Conservation (phyloP, 495 filamentous ascomycete genomes). For the Filosporella fistucella region DNA sequence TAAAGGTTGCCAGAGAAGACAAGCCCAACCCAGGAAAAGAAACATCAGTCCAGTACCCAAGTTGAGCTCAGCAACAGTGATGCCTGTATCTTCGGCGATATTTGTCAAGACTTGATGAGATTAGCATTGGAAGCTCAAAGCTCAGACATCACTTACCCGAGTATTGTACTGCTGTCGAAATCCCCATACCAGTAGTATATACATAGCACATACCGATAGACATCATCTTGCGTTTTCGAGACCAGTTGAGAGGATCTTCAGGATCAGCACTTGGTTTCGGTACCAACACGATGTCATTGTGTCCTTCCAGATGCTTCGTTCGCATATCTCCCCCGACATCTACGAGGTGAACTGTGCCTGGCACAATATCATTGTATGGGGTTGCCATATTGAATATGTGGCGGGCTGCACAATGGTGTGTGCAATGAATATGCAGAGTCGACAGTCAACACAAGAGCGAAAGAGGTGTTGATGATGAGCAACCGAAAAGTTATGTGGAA, state of each 20-base stretch:
- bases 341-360: conserved; percentile 24
- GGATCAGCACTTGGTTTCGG: conserved; percentile 52
- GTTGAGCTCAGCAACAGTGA: background rate
- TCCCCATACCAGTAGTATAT: too few relatives aligned
- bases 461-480: too few relatives aligned
- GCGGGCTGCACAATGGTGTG: too few relatives aligned
- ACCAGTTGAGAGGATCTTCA: conserved; percentile 60
- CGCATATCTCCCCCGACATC: conserved; percentile 24
- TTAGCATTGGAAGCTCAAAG: too few relatives aligned
- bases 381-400: conserved; percentile 4
- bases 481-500: too few relatives aligned
- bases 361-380: conserved; percentile 22
- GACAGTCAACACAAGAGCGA: too few relatives aligned
- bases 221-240: conserved; percentile 40
- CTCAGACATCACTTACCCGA: too few relatives aligned
- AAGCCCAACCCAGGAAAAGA: background rate
- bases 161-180: too few relatives aligned
- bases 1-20: background rate
- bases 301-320: conserved; percentile 37
- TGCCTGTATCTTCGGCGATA: conserved; percentile 28
- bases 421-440: too few relatives aligned
- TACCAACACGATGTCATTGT: conserved; percentile 49
- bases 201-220: too few relatives aligned
- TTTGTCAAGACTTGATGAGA: too few relatives aligned
- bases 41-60: background rate